Percentiles rank a stretch among this genome's conserved stretches.
phyloP scores from a whole-genome alignment of 1,139 yeast species.

The Kodamaea arcana region DNA sequence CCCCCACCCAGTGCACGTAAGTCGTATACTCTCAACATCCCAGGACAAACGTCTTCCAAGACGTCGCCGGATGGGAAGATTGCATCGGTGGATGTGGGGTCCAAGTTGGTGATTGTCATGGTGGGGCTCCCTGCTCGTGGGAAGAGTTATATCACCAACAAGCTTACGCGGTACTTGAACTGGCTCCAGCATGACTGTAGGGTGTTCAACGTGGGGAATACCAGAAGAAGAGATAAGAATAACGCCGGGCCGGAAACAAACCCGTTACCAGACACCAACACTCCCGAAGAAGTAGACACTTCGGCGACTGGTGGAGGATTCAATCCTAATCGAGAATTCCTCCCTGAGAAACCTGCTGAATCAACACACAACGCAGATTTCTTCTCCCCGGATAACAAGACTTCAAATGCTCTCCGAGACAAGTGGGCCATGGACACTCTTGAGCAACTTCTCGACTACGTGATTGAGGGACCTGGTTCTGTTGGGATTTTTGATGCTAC shows the following conservation, averaged over 20 bases:
- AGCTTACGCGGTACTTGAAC: slow-evolving; percentile 79
- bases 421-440: slow-evolving; percentile 96
- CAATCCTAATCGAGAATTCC: too few species aligned
- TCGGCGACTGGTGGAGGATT: slow-evolving; percentile 79
- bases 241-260: slow-evolving; percentile 66
- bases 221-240: slow-evolving; percentile 71
- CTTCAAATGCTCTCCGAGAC: slow-evolving; percentile 68
- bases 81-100: slow-evolving; percentile 67
- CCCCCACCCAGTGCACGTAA: slow-evolving; percentile 40
- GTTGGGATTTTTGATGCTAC: slow-evolving; percentile 97
- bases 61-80: slow-evolving; percentile 81
- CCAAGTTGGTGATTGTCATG: slow-evolving; percentile 88
- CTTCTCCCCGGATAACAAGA: slow-evolving; percentile 74
- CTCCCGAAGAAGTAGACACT: slow-evolving; percentile 28
- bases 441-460: slow-evolving; percentile 77
- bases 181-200: slow-evolving; percentile 90
- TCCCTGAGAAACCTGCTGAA: too few species aligned
- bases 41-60: slow-evolving; percentile 85
- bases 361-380: slow-evolving; percentile 68
- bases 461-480: slow-evolving; percentile 76
- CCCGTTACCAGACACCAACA: slow-evolving; percentile 64
- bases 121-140: slow-evolving; percentile 94
- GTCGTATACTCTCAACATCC: slow-evolving; percentile 84
- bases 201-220: slow-evolving; percentile 92
- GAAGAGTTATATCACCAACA: slow-evolving; percentile 87